phyloP scores from a whole-genome alignment of 805 yeast species.

The Osmozyma mogii region DNA sequence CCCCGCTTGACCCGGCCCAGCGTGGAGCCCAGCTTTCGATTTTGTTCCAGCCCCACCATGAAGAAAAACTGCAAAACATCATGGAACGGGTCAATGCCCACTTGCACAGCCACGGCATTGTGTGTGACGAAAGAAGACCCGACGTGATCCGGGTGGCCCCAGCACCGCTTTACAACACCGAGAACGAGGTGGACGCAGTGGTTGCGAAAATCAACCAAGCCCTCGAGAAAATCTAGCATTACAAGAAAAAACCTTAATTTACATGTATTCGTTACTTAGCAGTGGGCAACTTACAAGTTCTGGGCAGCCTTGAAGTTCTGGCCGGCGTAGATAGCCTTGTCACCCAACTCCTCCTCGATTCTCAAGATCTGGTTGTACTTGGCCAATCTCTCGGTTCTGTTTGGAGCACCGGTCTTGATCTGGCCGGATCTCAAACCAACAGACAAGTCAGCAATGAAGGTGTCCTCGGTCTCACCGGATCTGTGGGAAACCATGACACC shows the following conservation, averaged over 20 bases:
- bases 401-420: slow-evolving; percentile 99
- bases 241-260: too few species aligned
- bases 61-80: slow-evolving; percentile 28
- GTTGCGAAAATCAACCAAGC: slow-evolving; percentile 38
- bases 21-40: slow-evolving; percentile 82
- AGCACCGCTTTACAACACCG: slow-evolving; percentile 72
- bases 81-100: slow-evolving; percentile 55
- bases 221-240: slow-evolving; percentile 11
- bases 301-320: slow-evolving; percentile 82
- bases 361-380: slow-evolving; percentile 97
- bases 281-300: too few species aligned
- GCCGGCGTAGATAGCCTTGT: slow-evolving; percentile 95
- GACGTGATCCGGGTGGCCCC: slow-evolving; percentile 90
- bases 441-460: slow-evolving; percentile 93
- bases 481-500: slow-evolving; percentile 99
- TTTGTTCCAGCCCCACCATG: slow-evolving; percentile 42
- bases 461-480: slow-evolving; percentile 99
- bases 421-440: slow-evolving; percentile 99
- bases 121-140: slow-evolving; percentile 87
- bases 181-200: slow-evolving; percentile 49
- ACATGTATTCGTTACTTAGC: too few species aligned
- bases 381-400: slow-evolving; percentile 99
- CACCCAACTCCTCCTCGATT: slow-evolving; percentile 98
- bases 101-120: slow-evolving; percentile 52
- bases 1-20: slow-evolving; percentile 49